phyloP scores from a whole-genome alignment of 176 grass and related monocot species.

The barley (Hordeum vulgare) region DNA sequence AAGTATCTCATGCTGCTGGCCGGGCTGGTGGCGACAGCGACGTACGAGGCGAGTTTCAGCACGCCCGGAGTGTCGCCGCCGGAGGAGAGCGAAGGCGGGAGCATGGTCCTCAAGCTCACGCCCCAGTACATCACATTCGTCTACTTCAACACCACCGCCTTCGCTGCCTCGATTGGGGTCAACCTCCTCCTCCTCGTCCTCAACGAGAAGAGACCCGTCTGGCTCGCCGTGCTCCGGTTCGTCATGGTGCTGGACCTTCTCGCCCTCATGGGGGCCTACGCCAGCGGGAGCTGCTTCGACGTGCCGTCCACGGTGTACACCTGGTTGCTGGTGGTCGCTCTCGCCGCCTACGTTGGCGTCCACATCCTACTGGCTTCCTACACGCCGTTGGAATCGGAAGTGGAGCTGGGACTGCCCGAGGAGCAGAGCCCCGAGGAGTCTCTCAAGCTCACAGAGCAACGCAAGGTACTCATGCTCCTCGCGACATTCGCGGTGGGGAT shows the following conservation, averaged over 20 bases:
- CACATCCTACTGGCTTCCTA: background rate
- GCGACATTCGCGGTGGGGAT: conserved; percentile 15
- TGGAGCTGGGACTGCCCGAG: too few species aligned
- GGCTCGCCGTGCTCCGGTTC: background rate
- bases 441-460: background rate
- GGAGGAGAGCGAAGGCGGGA: background rate
- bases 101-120: background rate
- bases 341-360: conserved; percentile 11
- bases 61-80: conserved; percentile 28
- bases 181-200: conserved; percentile 24
- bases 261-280: conserved; percentile 8
- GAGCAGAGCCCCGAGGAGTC: background rate
- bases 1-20: conserved; percentile 29
- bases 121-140: conserved; percentile 33
- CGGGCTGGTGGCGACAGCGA: conserved; percentile 13
- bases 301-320: background rate
- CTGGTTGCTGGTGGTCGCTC: background rate
- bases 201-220: background rate
- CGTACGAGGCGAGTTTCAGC: conserved; percentile 25
- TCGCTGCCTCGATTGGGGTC: conserved; percentile 17
- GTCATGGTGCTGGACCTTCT: background rate
- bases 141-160: conserved; percentile 48
- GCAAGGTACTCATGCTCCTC: conserved; percentile 15
- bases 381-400: background rate
- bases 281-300: background rate